Percentiles rank a stretch among this genome's conserved stretches.
Evolutionary conservation across 1,284 basidiomycete genomes (phyloP).

Genomic region (Rhodotorula sp.): DNA sequence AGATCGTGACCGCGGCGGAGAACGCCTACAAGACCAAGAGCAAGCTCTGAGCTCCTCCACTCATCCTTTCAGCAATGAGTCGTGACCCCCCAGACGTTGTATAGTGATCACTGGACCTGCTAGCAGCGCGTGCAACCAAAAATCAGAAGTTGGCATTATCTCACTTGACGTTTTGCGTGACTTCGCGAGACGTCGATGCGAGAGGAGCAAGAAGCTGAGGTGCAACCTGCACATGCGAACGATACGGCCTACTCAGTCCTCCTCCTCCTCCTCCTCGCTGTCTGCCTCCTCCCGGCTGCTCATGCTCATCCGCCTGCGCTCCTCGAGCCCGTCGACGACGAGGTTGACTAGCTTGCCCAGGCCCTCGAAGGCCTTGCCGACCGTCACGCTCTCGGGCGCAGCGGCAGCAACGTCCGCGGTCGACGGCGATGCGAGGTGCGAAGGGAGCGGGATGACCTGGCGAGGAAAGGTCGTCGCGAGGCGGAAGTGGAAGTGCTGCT

Average conservation of each 20-base stretch:
- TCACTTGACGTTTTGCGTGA: too few relatives aligned
- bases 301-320: conserved; percentile 27
- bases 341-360: conserved; percentile 68
- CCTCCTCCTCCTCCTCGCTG: conserved; percentile 30
- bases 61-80: background rate
- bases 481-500: conserved; percentile 61
- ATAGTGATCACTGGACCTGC: too few relatives aligned
- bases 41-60: conserved; percentile 17
- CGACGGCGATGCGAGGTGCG: conserved; percentile 1
- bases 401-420: background rate
- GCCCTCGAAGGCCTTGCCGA: conserved; percentile 55
- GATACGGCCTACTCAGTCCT: background rate
- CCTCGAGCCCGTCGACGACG: conserved; percentile 61
- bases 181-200: too few relatives aligned
- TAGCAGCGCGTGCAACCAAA: too few relatives aligned
- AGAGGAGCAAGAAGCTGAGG: too few relatives aligned
- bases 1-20: conserved; percentile 50
- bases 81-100: too few relatives aligned
- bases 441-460: conserved; percentile 56
- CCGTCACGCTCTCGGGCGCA: conserved; percentile 17
- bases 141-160: too few relatives aligned
- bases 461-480: conserved; percentile 71
- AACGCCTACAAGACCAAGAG: conserved; percentile 28
- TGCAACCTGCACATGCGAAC: background rate
- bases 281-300: conserved; percentile 46